These are phyloP conservation scores for Suhomyces vadensis DNA, from an alignment of 805 yeast genomes.

Conservation along the genomic window DNA sequence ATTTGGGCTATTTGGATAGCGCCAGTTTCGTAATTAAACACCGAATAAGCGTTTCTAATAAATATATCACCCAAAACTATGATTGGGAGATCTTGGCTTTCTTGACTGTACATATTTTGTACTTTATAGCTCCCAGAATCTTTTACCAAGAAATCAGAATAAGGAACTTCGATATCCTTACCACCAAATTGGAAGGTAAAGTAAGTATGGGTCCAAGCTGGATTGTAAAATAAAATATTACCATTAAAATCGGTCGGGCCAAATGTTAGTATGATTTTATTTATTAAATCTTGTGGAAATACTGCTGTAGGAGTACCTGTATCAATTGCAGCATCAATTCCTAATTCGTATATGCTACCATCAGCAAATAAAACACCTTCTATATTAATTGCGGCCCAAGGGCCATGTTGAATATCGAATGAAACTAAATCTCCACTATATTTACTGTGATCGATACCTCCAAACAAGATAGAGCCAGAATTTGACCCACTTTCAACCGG, in stretches of 20 bases:
- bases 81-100: not conserved
- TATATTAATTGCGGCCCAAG: not conserved
- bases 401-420: not conserved
- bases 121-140: not conserved
- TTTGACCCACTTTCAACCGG: not conserved
- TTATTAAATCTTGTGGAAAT: not conserved
- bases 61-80: constrained; percentile 29
- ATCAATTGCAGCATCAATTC: not conserved
- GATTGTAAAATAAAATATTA: not conserved
- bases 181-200: not conserved
- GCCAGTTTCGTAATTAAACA: constrained; percentile 25
- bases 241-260: not conserved
- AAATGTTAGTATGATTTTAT: not conserved
- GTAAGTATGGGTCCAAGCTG: not conserved
- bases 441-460: constrained; percentile 21
- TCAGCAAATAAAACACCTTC: not conserved
- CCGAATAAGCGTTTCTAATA: constrained; percentile 6
- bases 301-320: not conserved
- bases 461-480: constrained; percentile 22
- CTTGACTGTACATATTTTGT: not conserved
- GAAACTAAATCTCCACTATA: constrained; percentile 10
- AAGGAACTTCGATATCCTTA: not conserved
- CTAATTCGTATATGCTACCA: not conserved
- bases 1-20: constrained; percentile 50
- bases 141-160: not conserved